Base-by-base conservation (phyloP, 2,329 filamentous ascomycete species). In the Aspergillus persii region DNA sequence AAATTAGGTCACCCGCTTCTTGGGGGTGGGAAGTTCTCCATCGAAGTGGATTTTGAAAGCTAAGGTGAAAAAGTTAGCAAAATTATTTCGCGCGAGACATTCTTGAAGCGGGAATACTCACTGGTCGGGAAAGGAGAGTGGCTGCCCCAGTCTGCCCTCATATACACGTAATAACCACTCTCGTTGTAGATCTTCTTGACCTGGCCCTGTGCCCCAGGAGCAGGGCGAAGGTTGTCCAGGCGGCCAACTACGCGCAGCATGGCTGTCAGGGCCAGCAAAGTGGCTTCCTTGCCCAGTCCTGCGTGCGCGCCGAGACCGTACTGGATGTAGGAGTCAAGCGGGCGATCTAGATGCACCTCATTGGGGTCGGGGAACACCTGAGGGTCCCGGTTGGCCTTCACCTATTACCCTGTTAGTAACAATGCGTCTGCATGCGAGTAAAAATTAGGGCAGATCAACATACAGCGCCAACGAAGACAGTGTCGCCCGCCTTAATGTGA, bases 231-330 rank as follows among this genome's bases (percentile, higher is more conserved):
- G 56, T 86, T 86, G 64, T 83, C 80, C 65, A 86, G 78, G 59
- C 81, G 77, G 67, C 88, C 89, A 2, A 91, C 75, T 0, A 84
- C 83, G 51, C 89, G 84, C 72, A 92, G 83, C 80, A 91, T 87
- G 63, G 88, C 84, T 0, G 85, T 84, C 59, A 92, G 76, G 0
- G 86, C 87, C 2, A 86, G 79, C 61, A 86, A 80, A 69, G 81
- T 85, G 11, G 84, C 81, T 15, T 87, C 83, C 29, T 80, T 80
- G 1, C 87, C 88, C 0, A 91, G 78, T 60, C 84, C 87, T 2
- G 83, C 78, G 66, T 90, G 85, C 4, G 87, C 81, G 0, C 88
- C 89, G 0, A 82, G 77, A 11, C 84, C 84, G 63, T 87, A 87
- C 71, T 86, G 82, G 61, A 90, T 81, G 71, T 93, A 92, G 0